Evolutionary conservation across 805 yeast species (phyloP).

Genomic region (Tetrapisispora arboricola): DNA sequence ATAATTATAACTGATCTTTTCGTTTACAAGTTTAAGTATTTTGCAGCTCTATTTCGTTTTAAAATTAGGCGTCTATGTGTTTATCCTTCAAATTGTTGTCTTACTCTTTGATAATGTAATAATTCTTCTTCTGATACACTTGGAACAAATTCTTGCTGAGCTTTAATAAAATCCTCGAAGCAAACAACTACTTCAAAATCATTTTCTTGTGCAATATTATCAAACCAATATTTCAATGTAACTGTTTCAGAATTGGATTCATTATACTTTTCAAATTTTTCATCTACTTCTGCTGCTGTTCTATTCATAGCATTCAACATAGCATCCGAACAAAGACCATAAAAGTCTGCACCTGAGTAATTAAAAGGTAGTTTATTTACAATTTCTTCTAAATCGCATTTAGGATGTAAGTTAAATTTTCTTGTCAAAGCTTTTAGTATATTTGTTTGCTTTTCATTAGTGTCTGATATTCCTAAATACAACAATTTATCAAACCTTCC

Average conservation of each 20-base stretch:
- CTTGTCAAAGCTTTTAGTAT: conserved; percentile 82
- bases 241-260: conserved; percentile 34
- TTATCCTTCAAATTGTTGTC: conserved; percentile 57
- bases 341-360: conserved; percentile 97
- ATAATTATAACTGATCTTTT: too few species aligned
- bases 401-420: conserved; percentile 54
- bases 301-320: conserved; percentile 95
- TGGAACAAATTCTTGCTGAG: conserved; percentile 62
- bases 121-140: conserved; percentile 84
- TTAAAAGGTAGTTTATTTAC: conserved; percentile 74
- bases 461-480: conserved; percentile 86
- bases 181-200: conserved; percentile 64
- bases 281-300: conserved; percentile 67
- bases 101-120: conserved; percentile 67
- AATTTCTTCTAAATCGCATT: conserved; percentile 47
- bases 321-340: conserved; percentile 91
- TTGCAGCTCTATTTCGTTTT: too few species aligned
- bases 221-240: conserved; percentile 84
- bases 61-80: too few species aligned
- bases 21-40: too few species aligned
- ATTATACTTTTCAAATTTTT: conserved; percentile 47
- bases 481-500: conserved; percentile 94
- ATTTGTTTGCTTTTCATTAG: conserved; percentile 77
- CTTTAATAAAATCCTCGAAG: conserved; percentile 67
- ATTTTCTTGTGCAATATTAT: conserved; percentile 53